Evolutionary conservation across 345 rosid genomes (phyloP).

Genomic region (Orychophragmus violaceus): DNA sequence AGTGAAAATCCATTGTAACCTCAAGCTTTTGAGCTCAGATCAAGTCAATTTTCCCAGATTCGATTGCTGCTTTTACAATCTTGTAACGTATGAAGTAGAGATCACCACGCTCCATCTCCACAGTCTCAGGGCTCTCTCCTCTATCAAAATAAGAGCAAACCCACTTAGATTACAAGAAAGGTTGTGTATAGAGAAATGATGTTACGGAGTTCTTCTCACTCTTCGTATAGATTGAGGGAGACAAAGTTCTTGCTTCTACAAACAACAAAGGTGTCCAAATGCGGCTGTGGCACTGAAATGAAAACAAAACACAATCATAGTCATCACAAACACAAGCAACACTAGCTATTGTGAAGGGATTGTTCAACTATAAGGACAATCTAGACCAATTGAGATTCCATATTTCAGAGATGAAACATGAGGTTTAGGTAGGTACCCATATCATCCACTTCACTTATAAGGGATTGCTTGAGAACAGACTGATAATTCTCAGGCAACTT

Average conservation of each 20-base stretch:
- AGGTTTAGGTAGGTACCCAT: conserved; percentile 49
- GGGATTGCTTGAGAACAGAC: conserved; percentile 63
- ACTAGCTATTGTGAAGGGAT: not conserved
- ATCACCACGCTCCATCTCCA: conserved; percentile 28
- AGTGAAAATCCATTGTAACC: not conserved
- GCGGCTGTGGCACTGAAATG: conserved; percentile 56
- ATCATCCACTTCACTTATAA: conserved; percentile 74
- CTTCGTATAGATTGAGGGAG: conserved; percentile 43
- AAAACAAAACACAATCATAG: not conserved
- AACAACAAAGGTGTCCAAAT: conserved; percentile 59
- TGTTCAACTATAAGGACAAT: not conserved
- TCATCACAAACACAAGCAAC: not conserved
- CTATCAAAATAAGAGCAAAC: conserved; percentile 15
- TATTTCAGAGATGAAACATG: not conserved
- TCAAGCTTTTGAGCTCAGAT: conserved; percentile 7
- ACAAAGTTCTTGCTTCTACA: conserved; percentile 51
- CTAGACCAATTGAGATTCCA: not conserved
- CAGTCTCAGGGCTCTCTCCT: conserved; percentile 29
- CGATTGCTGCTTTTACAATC: conserved; percentile 24
- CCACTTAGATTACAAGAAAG: not conserved
- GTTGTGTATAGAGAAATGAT: conserved; percentile 13
- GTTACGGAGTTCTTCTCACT: conserved; percentile 23
- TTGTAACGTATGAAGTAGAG: conserved; percentile 33
- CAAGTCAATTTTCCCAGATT: conserved; percentile 30
- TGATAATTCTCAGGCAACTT: conserved; percentile 78